Evolutionary conservation across 1,139 yeast genomes (phyloP), one percentile per base, ranked within the genome.

Genomic region (Kurtzmaniella natalensis): DNA sequence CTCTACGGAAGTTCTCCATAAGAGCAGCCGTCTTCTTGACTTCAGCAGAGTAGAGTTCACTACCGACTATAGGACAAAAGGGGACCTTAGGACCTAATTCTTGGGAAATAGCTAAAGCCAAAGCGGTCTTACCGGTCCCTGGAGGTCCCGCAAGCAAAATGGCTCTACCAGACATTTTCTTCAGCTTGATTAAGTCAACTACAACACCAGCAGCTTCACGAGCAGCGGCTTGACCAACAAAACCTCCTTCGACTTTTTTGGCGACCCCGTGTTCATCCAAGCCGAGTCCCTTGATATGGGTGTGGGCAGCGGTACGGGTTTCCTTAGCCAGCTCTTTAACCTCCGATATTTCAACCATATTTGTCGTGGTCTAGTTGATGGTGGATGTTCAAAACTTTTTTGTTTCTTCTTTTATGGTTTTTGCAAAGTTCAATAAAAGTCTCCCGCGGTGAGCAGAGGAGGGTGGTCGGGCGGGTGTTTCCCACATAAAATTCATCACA

Each of bases 71-170:
- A 5, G 98, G 98, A 55, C 96, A 89, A 55, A 92, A 92, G 31
- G 99, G 99, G 35, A 92, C 98, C 53, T 92, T 92, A 29, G 98
- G 96, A 1, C 99, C 99, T 48, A 92, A 70, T 57, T 92, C 98
- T 57, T 92, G 98, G 2, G 97, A 86, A 37, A 94, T 81, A 1
- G 97, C 98, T 39, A 94, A 66, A 0, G 98, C 97, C 52, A 92
- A 70, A 0, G 98, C 98, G 1, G 98, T 92, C 61, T 92, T 92
- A 53, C 98, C 98, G 4, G 97, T 89, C 3, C 97, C 97, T 13
- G 98, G 97, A 4, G 95, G 95, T 40, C 98, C 98, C 0, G 98
- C 97, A 36, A 92, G 70, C 42, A 92, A 64, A 31, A 92, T 80
- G n/a, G 97, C 98, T 55, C 88, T 86, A 19, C 98, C 98, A 37